phyloP scores from a whole-genome alignment of 2,329 filamentous ascomycete species.

The Cytospora leucostoma region DNA sequence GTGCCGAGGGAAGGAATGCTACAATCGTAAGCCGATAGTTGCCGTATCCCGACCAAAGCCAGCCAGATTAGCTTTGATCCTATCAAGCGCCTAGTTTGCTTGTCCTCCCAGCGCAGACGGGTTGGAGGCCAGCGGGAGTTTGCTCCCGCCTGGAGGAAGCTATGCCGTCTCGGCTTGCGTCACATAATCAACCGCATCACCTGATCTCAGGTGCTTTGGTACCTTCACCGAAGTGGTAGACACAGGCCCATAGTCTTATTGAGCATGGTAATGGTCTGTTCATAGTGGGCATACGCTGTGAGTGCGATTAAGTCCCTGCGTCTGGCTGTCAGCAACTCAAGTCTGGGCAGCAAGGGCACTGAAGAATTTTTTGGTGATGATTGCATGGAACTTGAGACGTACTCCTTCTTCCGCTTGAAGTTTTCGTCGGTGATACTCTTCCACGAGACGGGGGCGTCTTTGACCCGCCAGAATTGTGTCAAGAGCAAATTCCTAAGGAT shows the following conservation, averaged over 20 bases:
- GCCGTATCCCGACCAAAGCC: background rate
- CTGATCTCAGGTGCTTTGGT: background rate
- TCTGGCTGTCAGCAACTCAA: conserved; percentile 28
- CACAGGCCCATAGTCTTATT: conserved; percentile 73
- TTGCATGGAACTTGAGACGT: conserved; percentile 24
- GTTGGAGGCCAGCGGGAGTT: conserved; percentile 9
- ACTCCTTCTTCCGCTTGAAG: conserved; percentile 28
- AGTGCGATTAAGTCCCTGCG: conserved; percentile 28
- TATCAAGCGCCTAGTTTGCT: conserved; percentile 5
- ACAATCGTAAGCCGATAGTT: background rate
- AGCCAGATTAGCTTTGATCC: background rate
- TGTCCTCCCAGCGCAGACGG: background rate
- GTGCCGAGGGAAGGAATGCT: background rate
- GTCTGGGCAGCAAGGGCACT: conserved; percentile 20
- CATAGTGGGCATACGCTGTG: conserved; percentile 60
- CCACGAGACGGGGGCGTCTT: conserved; percentile 36
- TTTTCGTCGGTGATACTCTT: background rate
- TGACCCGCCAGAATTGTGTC: conserved; percentile 28
- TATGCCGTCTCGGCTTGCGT: conserved; percentile 12
- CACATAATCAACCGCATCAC: background rate
- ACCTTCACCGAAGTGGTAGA: conserved; percentile 44
- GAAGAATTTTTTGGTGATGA: background rate
- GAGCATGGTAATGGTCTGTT: conserved; percentile 70
- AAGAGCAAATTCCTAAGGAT: conserved; percentile 68
- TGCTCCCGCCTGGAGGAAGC: background rate